phyloP scores from a whole-genome alignment of 2,329 filamentous ascomycete genomes.

The Tolypocladium sp. region DNA sequence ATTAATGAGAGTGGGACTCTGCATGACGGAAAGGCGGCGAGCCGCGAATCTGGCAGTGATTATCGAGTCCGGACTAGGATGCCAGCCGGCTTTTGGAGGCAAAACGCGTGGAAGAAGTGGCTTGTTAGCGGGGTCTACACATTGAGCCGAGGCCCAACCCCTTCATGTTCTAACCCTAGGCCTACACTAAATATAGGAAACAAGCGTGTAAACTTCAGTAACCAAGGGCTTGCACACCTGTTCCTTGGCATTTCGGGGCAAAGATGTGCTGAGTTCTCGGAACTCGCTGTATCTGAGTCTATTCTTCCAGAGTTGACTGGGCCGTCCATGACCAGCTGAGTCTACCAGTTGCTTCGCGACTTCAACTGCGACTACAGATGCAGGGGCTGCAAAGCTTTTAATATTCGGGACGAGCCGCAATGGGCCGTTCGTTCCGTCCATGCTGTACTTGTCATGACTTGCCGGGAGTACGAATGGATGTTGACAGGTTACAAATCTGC shows the following conservation, averaged over 20 bases:
- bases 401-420: neutral
- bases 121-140: neutral
- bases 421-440: neutral
- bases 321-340: no score
- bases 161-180: neutral
- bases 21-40: neutral
- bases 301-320: no score
- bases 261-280: neutral
- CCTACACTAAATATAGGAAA: neutral
- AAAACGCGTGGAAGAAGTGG: neutral
- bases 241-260: no score
- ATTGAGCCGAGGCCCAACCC: neutral
- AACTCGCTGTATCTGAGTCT: neutral
- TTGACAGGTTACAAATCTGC: neutral
- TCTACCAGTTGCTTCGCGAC: no score
- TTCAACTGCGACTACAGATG: no score
- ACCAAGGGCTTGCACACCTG: neutral
- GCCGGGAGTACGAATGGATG: neutral
- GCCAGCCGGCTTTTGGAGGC: neutral
- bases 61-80: neutral
- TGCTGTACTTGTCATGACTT: neutral
- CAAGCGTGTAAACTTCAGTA: neutral
- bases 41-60: neutral
- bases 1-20: neutral
- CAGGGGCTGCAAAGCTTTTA: neutral